These are phyloP conservation scores for Ophidiomyces ophidiicola DNA, from an alignment of 2,329 filamentous ascomycete species.

Conservation along the genomic window DNA sequence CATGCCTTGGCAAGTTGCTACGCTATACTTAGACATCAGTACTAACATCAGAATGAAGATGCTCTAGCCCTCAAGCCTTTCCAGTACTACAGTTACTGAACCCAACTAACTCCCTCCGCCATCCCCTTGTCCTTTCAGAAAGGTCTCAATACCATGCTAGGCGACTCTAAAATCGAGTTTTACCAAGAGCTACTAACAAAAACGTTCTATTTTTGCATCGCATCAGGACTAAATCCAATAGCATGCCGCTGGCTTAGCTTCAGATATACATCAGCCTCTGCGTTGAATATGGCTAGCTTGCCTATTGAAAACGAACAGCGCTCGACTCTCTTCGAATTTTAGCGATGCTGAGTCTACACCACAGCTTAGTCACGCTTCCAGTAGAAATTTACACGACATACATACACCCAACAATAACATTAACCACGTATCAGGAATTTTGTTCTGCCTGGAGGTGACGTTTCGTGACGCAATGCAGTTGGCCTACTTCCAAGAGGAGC, in stretches of 20 bases:
- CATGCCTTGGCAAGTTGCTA: not conserved
- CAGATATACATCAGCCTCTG: no score
- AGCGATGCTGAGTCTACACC: slow-evolving; percentile 20
- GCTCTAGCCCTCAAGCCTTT: not conserved
- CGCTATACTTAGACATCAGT: not conserved
- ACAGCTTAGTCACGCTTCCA: slow-evolving; percentile 43
- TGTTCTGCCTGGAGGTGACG: slow-evolving; percentile 38
- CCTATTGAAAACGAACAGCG: slow-evolving; percentile 40
- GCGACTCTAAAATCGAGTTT: slow-evolving; percentile 46
- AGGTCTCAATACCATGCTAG: slow-evolving; percentile 44
- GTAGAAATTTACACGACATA: slow-evolving; percentile 47
- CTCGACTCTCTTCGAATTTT: slow-evolving; percentile 9
- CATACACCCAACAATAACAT: slow-evolving; percentile 51
- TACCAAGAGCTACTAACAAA: slow-evolving; percentile 52
- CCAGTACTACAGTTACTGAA: slow-evolving; percentile 4
- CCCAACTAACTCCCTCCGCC: slow-evolving; percentile 14
- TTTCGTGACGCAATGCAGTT: slow-evolving; percentile 41
- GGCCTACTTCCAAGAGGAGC: no score
- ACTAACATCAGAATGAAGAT: slow-evolving; percentile 1
- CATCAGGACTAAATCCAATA: slow-evolving; percentile 40
- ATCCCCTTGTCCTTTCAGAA: slow-evolving; percentile 35
- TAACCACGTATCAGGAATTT: slow-evolving; percentile 48
- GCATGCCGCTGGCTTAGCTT: no score
- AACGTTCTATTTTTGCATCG: slow-evolving; percentile 53
- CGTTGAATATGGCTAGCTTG: no score